Base-by-base conservation (phyloP, 805 yeast genomes). In the Saccharomyces kudriavzevii region DNA sequence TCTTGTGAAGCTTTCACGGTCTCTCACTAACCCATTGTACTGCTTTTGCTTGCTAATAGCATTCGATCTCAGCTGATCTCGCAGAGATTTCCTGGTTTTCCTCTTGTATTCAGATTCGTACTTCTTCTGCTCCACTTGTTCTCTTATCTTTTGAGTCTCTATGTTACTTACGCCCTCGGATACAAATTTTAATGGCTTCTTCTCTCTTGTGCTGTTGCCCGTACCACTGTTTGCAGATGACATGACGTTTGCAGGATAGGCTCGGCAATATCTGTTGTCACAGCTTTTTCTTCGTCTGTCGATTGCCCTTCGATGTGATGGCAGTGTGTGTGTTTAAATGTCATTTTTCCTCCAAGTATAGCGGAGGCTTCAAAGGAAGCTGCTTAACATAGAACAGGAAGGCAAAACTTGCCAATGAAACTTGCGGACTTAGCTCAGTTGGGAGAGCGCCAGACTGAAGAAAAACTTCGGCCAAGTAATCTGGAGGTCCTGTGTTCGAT, bases 401-500 rank as follows among this genome's bases (percentile, higher is more conserved):
- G 22, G 13, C 11, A 6, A 17, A 17, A 6, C 1, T 35, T 35
- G n/a, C n/a, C 10, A 17, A 35, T 5, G 31, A 31, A 25, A 40
- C n/a, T 45, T 45, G 74, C 74, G 72, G 73, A 63, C 69, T 70
- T 71, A 70, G 74, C 74, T 70, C 74, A 71, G 74, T 67, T 65
- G 74, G 74, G 74, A 71, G 74, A 70, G 75, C 74, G 74, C 70
- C 73, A 70, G 74, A 70, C 74, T 70, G 73, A 70, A 71, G 72
- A 60, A 51, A 58, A 54, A 61, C 65, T 61, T 61, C 62, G 59
- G 65, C 59, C 61, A 50, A 50, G 60, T 43, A 30, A 67, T 70
- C 74, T 83, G 87, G 79, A 84, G 89, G 89, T 83, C 87, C 85
- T 82, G 88, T 81, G 88, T 84, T 84, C 89, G 85, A 84, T 82